Percentiles rank a stretch among this genome's conserved stretches.
Evolutionary conservation across 1,284 basidiomycete species (phyloP).

Genomic region (Tylopilus sp.): DNA sequence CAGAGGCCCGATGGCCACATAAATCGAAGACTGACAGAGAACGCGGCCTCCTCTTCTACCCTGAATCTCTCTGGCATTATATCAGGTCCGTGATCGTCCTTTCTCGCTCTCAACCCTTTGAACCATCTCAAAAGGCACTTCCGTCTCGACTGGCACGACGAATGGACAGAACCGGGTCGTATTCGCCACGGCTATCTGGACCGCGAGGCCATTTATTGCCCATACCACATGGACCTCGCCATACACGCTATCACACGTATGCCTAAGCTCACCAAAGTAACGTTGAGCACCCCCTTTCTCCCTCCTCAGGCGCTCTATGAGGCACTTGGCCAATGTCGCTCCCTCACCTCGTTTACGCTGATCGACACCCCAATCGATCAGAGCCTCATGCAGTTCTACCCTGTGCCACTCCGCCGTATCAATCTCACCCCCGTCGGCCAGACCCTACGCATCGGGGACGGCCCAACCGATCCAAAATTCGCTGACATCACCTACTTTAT

Average conservation of each 20-base stretch:
- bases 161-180: constrained; percentile 34
- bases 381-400: constrained; percentile 32
- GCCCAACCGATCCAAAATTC: constrained; percentile 33
- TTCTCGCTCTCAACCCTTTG: background rate
- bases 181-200: constrained; percentile 31
- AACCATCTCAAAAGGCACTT: constrained; percentile 23
- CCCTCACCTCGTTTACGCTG: constrained; percentile 26
- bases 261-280: constrained; percentile 29
- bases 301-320: constrained; percentile 30
- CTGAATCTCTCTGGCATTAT: constrained; percentile 29
- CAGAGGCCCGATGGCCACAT: constrained; percentile 34
- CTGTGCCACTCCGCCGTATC: constrained; percentile 24
- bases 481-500: constrained; percentile 35
- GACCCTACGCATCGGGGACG: constrained; percentile 31
- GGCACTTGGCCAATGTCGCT: constrained; percentile 27
- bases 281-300: constrained; percentile 30
- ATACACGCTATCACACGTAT: constrained; percentile 24
- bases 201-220: constrained; percentile 32
- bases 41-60: constrained; percentile 28
- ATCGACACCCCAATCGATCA: constrained; percentile 35
- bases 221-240: constrained; percentile 26
- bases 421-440: constrained; percentile 31
- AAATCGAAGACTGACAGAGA: constrained; percentile 24
- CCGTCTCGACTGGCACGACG: constrained; percentile 34
- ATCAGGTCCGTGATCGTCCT: constrained; percentile 22